Evolutionary conservation across 805 yeast species (phyloP).

Genomic region (Metschnikowia kunwiensis): DNA sequence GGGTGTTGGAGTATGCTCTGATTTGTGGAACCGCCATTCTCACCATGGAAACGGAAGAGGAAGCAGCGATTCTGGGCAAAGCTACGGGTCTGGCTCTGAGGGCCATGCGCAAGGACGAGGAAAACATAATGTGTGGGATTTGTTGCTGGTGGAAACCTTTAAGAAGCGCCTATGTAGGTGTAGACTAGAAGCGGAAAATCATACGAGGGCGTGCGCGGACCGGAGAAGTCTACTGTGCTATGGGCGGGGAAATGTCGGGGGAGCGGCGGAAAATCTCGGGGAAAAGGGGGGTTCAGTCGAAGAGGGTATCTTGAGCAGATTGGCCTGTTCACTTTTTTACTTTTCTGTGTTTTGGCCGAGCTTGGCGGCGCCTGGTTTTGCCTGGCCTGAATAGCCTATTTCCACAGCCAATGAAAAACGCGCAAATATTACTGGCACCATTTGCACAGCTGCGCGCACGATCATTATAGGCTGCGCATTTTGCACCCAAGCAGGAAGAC

Average conservation of each 20-base stretch:
- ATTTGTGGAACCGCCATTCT: constrained; percentile 28
- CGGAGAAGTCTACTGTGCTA: constrained; percentile 3
- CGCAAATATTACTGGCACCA: constrained; percentile 5
- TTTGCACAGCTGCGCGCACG: no score
- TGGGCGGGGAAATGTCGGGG: background rate
- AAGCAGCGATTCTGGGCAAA: constrained; percentile 29
- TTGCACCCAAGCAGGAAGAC: no score
- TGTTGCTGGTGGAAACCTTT: no score
- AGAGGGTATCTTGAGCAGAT: no score
- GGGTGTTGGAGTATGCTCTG: constrained; percentile 80
- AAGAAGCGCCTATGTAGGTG: background rate
- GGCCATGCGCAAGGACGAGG: constrained; percentile 42
- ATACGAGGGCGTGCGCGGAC: constrained; percentile 17
- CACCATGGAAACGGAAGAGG: constrained; percentile 15
- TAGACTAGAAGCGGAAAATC: constrained; percentile 8
- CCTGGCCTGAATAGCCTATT: background rate
- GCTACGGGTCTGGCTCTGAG: constrained; percentile 35
- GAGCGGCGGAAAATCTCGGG: background rate
- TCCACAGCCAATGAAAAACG: constrained; percentile 11
- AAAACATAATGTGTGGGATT: constrained; percentile 29
- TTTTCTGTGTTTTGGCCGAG: background rate
- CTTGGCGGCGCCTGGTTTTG: background rate
- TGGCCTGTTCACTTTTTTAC: no score
- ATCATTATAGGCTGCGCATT: no score
- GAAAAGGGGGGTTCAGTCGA: background rate